Conservation (phyloP, 495 filamentous ascomycete genomes). For the Talaromyces liani region DNA sequence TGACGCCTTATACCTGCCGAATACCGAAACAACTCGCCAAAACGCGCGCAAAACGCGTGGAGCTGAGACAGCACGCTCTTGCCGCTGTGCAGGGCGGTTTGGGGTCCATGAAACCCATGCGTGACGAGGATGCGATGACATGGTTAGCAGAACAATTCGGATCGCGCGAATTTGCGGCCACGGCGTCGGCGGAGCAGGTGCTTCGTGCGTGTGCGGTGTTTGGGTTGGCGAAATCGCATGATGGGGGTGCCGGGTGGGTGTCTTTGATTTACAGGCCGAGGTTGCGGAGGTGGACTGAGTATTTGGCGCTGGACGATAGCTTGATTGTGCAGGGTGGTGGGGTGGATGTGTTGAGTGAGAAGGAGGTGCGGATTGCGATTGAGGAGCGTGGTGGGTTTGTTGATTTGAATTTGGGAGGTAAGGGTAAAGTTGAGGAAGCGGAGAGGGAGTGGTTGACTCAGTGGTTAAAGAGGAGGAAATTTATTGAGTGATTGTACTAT, state of each 20-base stretch:
- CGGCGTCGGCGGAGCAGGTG: constrained; percentile 19
- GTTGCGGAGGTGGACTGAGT: constrained; percentile 37
- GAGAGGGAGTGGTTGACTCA: constrained; percentile 31
- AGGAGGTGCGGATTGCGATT: constrained; percentile 51
- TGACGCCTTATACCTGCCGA: constrained; percentile 73
- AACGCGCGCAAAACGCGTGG: constrained; percentile 43
- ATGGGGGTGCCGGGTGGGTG: constrained; percentile 20
- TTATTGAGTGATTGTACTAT: neutral
- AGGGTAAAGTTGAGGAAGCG: constrained; percentile 17
- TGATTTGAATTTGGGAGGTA: constrained; percentile 2
- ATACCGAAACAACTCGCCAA: constrained; percentile 64
- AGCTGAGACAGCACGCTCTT: constrained; percentile 27
- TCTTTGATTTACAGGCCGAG: constrained; percentile 32
- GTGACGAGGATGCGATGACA: constrained; percentile 21
- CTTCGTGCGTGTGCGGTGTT: constrained; percentile 36
- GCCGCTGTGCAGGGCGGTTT: constrained; percentile 10
- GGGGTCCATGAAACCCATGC: constrained; percentile 11
- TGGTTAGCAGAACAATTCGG: constrained; percentile 19
- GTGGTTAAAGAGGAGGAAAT: constrained; percentile 23
- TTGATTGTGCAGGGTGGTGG: constrained; percentile 47
- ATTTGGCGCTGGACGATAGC: constrained; percentile 52
- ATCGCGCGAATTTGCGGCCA: constrained; percentile 13
- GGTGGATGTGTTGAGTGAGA: constrained; percentile 36
- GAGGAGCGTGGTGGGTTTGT: constrained; percentile 37
- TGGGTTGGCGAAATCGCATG: constrained; percentile 38